Conservation (phyloP, 2,329 filamentous ascomycete genomes). For the Colletotrichum truncatum region DNA sequence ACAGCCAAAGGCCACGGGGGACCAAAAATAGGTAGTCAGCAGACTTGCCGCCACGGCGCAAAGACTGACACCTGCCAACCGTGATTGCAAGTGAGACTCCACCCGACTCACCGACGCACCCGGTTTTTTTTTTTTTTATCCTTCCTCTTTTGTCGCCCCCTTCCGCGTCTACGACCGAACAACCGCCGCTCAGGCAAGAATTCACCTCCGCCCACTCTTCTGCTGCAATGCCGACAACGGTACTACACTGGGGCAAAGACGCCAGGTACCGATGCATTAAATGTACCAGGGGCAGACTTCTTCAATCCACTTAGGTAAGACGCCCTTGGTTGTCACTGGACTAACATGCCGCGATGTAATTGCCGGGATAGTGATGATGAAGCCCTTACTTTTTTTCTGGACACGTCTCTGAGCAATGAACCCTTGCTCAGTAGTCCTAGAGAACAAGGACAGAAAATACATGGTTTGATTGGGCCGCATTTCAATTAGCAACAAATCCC, state of each 20-base stretch:
- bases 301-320: background rate
- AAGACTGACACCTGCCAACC: constrained; percentile 13
- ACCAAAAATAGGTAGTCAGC: constrained; percentile 21
- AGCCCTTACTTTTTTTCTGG: background rate
- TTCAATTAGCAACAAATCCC: constrained; percentile 4
- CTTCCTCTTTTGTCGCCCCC: constrained; percentile 14
- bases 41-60: constrained; percentile 18
- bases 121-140: too few species aligned
- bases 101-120: constrained; percentile 1
- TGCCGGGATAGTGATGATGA: background rate
- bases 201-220: constrained; percentile 1
- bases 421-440: constrained; percentile 16
- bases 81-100: background rate
- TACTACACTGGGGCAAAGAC: background rate
- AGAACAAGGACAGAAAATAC: background rate
- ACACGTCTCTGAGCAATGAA: background rate
- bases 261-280: constrained; percentile 9
- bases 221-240: constrained; percentile 12
- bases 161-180: constrained; percentile 19
- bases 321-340: constrained; percentile 5
- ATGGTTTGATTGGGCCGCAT: constrained; percentile 14
- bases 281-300: background rate
- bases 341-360: background rate
- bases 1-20: constrained; percentile 1
- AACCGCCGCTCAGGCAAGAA: constrained; percentile 16